phyloP scores from a whole-genome alignment of 2,329 filamentous ascomycete genomes.

The Neopestalotiopsis clavispora region DNA sequence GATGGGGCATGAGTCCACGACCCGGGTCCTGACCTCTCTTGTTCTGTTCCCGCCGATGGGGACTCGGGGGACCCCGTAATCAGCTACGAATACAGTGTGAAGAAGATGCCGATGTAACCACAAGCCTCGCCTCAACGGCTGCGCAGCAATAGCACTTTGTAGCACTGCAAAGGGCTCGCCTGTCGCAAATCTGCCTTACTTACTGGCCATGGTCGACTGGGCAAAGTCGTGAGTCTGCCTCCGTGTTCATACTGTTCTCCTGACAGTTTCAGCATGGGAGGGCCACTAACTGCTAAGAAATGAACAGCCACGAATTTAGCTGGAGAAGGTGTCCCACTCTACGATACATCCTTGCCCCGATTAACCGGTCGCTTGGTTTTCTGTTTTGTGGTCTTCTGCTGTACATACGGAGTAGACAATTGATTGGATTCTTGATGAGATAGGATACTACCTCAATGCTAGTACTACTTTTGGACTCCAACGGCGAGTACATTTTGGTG shows the following conservation, averaged over 20 bases:
- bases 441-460: background rate
- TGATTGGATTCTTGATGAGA: background rate
- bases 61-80: background rate
- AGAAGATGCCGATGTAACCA: background rate
- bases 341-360: background rate
- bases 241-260: slow-evolving; percentile 4
- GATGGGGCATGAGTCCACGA: background rate
- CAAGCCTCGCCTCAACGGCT: background rate
- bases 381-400: background rate
- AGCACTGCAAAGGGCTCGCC: background rate
- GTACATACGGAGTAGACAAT: too few species aligned
- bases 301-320: slow-evolving; percentile 6
- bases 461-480: background rate
- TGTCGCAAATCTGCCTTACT: background rate
- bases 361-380: background rate
- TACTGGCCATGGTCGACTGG: background rate
- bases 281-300: slow-evolving; percentile 9
- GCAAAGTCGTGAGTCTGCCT: background rate
- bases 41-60: background rate
- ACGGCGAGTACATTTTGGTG: background rate
- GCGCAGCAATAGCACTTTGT: background rate
- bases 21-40: background rate
- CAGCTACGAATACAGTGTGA: background rate
- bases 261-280: background rate
- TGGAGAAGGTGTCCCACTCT: slow-evolving; percentile 5